Conservation (phyloP, 2,329 filamentous ascomycete species). For the Magnaporthiopsis rhizophila region DNA sequence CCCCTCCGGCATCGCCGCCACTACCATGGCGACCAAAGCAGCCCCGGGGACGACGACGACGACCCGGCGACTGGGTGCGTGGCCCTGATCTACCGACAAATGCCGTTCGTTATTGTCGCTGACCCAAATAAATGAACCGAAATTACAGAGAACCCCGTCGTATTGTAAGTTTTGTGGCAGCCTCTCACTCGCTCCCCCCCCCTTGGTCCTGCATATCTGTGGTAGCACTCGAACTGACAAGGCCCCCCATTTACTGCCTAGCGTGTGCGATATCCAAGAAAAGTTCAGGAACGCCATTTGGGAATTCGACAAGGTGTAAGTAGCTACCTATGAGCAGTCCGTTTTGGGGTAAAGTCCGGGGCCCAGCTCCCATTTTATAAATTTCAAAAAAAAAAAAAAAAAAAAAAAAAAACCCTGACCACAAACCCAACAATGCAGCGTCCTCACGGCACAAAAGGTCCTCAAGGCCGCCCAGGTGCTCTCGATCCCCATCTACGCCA, state of each 20-base stretch:
- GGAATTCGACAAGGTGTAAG: constrained; percentile 75
- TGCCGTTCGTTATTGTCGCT: too few species aligned
- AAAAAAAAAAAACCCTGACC: too few species aligned
- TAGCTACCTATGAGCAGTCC: not conserved
- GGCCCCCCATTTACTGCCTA: constrained; percentile 25
- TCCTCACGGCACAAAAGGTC: constrained; percentile 61
- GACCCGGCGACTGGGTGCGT: not conserved
- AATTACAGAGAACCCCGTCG: constrained; percentile 25
- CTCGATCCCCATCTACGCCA: constrained; percentile 71
- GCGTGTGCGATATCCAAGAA: constrained; percentile 91
- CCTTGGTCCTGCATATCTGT: too few species aligned
- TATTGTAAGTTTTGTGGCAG: constrained; percentile 36
- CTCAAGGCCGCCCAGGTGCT: constrained; percentile 57
- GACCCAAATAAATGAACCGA: too few species aligned
- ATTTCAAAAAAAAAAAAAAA: too few species aligned
- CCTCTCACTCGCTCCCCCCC: not conserved
- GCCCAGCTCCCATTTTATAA: constrained; percentile 7
- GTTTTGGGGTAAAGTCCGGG: not conserved
- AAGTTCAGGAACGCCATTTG: constrained; percentile 79
- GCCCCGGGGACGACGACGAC: too few species aligned
- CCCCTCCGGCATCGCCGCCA: not conserved
- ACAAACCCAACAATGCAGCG: constrained; percentile 29
- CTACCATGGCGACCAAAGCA: not conserved
- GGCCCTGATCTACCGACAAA: too few species aligned
- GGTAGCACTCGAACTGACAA: not conserved